A percentile compares a stretch with the other conserved stretches of the same genome.
Evolutionary conservation across 148 eudicot genomes (phyloP).

Genomic region (Vaccinium myrtillus): DNA sequence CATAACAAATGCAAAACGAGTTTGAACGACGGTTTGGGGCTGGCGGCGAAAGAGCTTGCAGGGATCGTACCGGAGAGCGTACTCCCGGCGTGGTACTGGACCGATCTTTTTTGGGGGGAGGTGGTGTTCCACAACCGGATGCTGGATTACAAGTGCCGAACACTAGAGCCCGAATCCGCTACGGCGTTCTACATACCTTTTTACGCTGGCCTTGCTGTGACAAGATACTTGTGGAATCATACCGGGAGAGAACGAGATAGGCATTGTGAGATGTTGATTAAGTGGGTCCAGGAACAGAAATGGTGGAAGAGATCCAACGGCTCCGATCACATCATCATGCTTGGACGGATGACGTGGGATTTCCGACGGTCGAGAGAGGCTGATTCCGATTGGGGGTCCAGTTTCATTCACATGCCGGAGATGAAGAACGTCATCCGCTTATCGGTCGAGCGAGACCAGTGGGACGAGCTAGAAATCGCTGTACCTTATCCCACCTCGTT

Average conservation of each 20-base stretch:
- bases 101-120: conserved; percentile 66
- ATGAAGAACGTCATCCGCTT: conserved; percentile 63
- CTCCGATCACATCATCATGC: conserved; percentile 56
- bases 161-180: conserved; percentile 51
- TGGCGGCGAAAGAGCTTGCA: conserved; percentile 24
- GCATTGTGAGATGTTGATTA: conserved; percentile 41
- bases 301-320: conserved; percentile 45
- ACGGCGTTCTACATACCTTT: conserved; percentile 77
- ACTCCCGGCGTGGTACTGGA: conserved; percentile 50
- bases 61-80: conserved; percentile 38
- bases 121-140: conserved; percentile 58
- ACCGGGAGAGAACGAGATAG: conserved; percentile 42
- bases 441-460: conserved; percentile 49
- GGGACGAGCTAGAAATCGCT: conserved; percentile 65
- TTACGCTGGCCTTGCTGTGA: conserved; percentile 68
- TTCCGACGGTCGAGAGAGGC: conserved; percentile 34
- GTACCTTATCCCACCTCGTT: conserved; percentile 84
- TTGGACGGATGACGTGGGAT: conserved; percentile 71
- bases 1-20: conserved; percentile 49
- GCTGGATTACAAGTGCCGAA: conserved; percentile 50
- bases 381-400: conserved; percentile 51
- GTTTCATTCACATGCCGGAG: conserved; percentile 43
- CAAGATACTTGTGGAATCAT: conserved; percentile 42
- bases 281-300: conserved; percentile 44
- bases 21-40: conserved; percentile 62